Percentiles rank a stretch among this genome's conserved stretches.
Evolutionary conservation across 208 protist genomes (phyloP).

Genomic region (Leishmania arabica): DNA sequence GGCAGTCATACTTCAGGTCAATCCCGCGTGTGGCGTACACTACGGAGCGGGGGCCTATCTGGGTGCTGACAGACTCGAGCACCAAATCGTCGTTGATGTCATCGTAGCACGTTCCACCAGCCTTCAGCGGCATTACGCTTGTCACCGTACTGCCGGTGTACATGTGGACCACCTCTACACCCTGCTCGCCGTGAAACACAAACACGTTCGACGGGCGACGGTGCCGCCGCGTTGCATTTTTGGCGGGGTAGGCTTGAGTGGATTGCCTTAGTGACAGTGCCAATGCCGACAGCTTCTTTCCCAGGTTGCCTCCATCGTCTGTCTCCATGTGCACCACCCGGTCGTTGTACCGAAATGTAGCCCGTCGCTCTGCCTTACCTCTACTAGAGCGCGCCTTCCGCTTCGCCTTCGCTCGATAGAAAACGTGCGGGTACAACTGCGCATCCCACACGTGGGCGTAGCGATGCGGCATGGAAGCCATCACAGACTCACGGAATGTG

Average conservation of each 20-base stretch:
- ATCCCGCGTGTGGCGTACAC: constrained; percentile 51
- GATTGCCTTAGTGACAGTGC: not conserved
- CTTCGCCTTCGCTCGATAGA: constrained; percentile 64
- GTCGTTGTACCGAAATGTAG: constrained; percentile 67
- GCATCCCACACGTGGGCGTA: constrained; percentile 87
- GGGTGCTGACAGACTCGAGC: constrained; percentile 69
- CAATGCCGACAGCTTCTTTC: constrained; percentile 45
- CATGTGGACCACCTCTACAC: constrained; percentile 88
- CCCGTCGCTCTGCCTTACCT: constrained; percentile 18
- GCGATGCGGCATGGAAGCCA: constrained; percentile 80
- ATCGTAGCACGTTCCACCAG: constrained; percentile 65
- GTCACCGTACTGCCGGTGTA: constrained; percentile 86
- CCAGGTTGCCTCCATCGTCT: constrained; percentile 77
- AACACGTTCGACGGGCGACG: constrained; percentile 67
- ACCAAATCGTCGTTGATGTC: constrained; percentile 90
- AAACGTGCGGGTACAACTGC: constrained; percentile 61
- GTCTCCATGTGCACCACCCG: constrained; percentile 63
- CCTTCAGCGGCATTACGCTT: constrained; percentile 61
- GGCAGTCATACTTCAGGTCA: constrained; percentile 70
- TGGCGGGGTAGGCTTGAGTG: constrained; percentile 5
- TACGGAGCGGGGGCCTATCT: constrained; percentile 55
- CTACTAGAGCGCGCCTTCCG: constrained; percentile 21
- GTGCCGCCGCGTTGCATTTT: constrained; percentile 3
- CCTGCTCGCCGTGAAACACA: constrained; percentile 75
- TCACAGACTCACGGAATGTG: constrained; percentile 72